Evolutionary conservation across 2,329 filamentous ascomycete genomes (phyloP).

Genomic region (Phyllosticta citribraziliensis): DNA sequence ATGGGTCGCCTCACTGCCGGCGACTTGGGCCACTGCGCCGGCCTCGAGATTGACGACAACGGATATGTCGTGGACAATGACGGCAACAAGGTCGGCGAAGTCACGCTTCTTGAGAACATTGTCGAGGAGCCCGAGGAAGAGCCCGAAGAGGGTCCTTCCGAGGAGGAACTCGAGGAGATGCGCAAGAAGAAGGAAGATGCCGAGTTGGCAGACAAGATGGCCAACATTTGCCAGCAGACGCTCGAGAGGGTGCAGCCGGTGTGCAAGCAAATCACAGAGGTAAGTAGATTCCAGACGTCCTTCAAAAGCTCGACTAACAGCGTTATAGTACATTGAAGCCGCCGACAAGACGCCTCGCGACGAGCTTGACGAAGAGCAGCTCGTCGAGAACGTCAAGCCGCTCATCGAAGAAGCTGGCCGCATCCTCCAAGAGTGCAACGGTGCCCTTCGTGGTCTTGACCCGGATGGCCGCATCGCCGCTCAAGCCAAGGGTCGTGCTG

Average conservation of each 20-base stretch:
- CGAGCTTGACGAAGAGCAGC: slow-evolving; percentile 79
- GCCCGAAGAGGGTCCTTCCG: slow-evolving; percentile 28
- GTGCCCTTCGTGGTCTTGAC: slow-evolving; percentile 76
- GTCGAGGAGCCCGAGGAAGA: slow-evolving; percentile 48
- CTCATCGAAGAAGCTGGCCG: slow-evolving; percentile 77
- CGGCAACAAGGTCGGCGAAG: slow-evolving; percentile 55
- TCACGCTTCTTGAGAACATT: slow-evolving; percentile 52
- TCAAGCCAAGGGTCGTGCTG: slow-evolving; percentile 73
- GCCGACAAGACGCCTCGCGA: slow-evolving; percentile 75
- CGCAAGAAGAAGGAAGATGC: slow-evolving; percentile 49
- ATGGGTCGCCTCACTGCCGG: slow-evolving; percentile 41
- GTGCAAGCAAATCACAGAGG: slow-evolving; percentile 75
- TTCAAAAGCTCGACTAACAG: slow-evolving; percentile 14
- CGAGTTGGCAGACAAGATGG: slow-evolving; percentile 70
- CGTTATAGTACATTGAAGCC: slow-evolving; percentile 58
- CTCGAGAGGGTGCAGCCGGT: slow-evolving; percentile 77
- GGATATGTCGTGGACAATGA: slow-evolving; percentile 44
- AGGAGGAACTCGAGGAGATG: slow-evolving; percentile 40
- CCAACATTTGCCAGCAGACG: slow-evolving; percentile 61
- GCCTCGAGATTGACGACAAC: slow-evolving; percentile 43
- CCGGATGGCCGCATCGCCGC: slow-evolving; percentile 78
- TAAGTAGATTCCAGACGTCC: slow-evolving; percentile 32
- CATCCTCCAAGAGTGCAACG: slow-evolving; percentile 79
- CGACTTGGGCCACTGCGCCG: slow-evolving; percentile 42
- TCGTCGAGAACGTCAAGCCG: slow-evolving; percentile 78